Evolutionary conservation across 192 early-diverging fungal genomes (phyloP), one percentile per base, ranked within the genome.

Genomic region (Ambispora gerdemannii): DNA sequence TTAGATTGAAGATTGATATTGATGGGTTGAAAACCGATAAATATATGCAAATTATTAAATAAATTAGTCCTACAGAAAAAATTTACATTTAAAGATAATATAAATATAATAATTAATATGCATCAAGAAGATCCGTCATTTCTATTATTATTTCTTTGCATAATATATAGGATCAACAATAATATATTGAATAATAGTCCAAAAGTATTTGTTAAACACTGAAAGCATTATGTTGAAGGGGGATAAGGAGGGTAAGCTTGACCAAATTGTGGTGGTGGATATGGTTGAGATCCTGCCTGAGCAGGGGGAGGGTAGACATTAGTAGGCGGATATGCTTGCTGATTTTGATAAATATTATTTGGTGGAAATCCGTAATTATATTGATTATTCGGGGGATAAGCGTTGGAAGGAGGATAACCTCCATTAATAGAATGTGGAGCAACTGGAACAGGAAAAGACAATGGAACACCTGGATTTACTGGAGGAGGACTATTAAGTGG

Each of bases 341-440:
- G 11, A 22, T 35, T 31, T 28, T 49, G 33, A 43, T 6, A 6
- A 66, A 8, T 31, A 20, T 66, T 51, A 63, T 63, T 63, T 22
- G 58, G 58, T 32, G 58, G 55, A 25, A 27, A 58, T 8, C 22
- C 4, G 24, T 3, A 13, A 13, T 56, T 22, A 61, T 11, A 15
- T 31, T 35, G 11, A 38, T 35, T 62, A 64, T 49, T 64, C 19
- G 63, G 38, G 38, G 63, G 63, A 47, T 50, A 64, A 25, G 36
- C 1, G 28, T 6, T 15, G 15, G 38, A n/a, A 50, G 24, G 63
- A 32, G 47, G 31, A 63, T 1, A 20, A 59, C 31, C 33, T 10
- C 17, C 31, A 19, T 27, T 15, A 43, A 1, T 10, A 63, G 15
- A 3, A 51, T 36, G 63, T 2, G 63, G 47, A 11, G 63, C 43